Evolutionary conservation across 768 basidiomycete genomes (phyloP), one percentile per base, ranked within the genome.

Genomic region (Kwoniella dejecticola): DNA sequence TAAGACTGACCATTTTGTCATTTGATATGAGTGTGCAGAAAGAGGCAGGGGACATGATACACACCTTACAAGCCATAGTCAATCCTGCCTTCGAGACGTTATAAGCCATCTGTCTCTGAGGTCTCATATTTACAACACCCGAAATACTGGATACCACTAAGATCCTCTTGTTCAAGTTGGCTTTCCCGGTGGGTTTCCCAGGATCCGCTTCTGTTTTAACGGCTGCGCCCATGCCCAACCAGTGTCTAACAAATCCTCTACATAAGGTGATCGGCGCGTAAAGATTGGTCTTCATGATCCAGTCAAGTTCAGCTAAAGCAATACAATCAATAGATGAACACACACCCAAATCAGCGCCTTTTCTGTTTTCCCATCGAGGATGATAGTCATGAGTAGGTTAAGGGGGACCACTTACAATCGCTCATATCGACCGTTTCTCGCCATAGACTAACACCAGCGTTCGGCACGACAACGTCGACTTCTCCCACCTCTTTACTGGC

Each of bases 41-140:
- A n/a, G n/a, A n/a, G n/a, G n/a, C n/a, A n/a, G 36, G 12, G 12
- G 19, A 29, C 6, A 31, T 12, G n/a, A 15, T 41, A 49, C 68
- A 41, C 60, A 76, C 74, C 68, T 77, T 75, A 13, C 66, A 65
- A 40, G 74, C 55, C 67, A 73, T 73, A 2, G 75, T 77, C 40
- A 77, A 53, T 0, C 66, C 78, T 15, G 55, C 55, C 31, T 57
- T 57, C 17, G 41, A 44, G 5, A 45, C 55, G 27, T 57, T 57
- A 33, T 80, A 80, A 1, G 77, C 76, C 8, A 66, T 47, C 52
- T 80, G 79, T 4, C 55, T 53, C 41, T 80, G 79, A 12, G 79
- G 79, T 0, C 40, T 61, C 76, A 77, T 79, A n/a, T 70, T 67
- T 5, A 80, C 75, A 24, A 74, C 30, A 2, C 70, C 77, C 6